Percentiles rank a stretch among this genome's conserved stretches.
Evolutionary conservation across 2,329 filamentous ascomycete genomes (phyloP).

Genomic region (Colletotrichum aenigma): DNA sequence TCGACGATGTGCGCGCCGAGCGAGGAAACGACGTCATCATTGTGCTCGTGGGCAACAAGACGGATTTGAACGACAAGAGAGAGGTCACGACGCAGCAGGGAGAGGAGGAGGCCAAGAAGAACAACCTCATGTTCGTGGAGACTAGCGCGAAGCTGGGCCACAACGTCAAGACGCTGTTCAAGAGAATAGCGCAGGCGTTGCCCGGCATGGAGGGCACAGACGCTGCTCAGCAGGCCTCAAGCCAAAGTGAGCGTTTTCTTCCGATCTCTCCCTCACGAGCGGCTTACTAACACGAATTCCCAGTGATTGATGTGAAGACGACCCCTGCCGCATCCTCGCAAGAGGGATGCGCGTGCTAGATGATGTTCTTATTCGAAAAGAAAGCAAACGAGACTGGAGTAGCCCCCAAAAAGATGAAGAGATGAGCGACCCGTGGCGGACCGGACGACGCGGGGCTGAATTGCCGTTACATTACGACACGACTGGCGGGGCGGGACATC

Average conservation of each 20-base stretch:
- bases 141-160: constrained; percentile 97
- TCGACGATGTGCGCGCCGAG: constrained; percentile 96
- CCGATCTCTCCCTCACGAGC: neutral
- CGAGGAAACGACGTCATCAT: constrained; percentile 99
- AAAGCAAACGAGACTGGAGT: neutral
- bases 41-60: constrained; percentile 98
- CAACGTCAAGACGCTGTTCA: constrained; percentile 97
- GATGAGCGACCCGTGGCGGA: constrained; percentile 13
- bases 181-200: constrained; percentile 95
- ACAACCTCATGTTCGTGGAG: constrained; percentile 98
- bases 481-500: constrained; percentile 24
- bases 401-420: neutral
- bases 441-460: constrained; percentile 6
- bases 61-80: constrained; percentile 96
- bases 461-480: constrained; percentile 17
- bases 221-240: constrained; percentile 72
- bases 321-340: constrained; percentile 72
- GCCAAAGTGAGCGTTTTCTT: constrained; percentile 70
- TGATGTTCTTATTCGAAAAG: neutral
- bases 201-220: constrained; percentile 96
- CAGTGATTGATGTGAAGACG: constrained; percentile 94
- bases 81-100: constrained; percentile 96
- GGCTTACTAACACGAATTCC: constrained; percentile 26
- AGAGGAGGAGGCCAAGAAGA: constrained; percentile 97
- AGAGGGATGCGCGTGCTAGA: constrained; percentile 73